Base-by-base conservation (phyloP, 495 filamentous ascomycete species). In the Podospora comata region DNA sequence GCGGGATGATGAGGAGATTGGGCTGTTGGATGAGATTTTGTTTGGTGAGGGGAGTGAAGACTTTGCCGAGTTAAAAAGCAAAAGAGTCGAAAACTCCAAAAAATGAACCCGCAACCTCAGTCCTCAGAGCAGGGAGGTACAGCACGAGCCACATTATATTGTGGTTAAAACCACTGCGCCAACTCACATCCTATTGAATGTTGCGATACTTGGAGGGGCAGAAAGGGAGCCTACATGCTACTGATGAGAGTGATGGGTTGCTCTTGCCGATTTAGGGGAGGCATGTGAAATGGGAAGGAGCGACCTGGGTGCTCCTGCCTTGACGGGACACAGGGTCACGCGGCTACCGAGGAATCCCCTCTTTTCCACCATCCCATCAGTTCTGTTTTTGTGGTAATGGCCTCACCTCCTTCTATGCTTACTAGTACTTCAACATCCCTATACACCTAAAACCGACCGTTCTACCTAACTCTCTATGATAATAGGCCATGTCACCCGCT, bases 1-100 rank as follows among this genome's bases (percentile, higher is more conserved):
- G 23, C 75, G 74, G 28, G 85, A 88, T 72, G 75, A 75, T 26
- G 77, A 72, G 7, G 85, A 87, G 72, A 76, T 88, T 44, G 74
- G 72, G 60, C 81, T 76, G 66, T 73, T 87, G 58, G 76, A 81
- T 66, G 32, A 75, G 44, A 77, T 78, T 62, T 65, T 80, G 19
- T 28, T 64, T 1, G 28, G 53, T 39, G 34, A 11, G 0, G 34
- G 34, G 34, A 39, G 5, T 39, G 34, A 11, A 6, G 34, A 39
- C 11, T 39, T 6, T 39, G 34, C 11, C 11, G 34, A 11, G 34
- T 39, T 39, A 39, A 39, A 39, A 39, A 39, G 34, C 6, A 39
- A 39, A 11, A 39, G 11, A 39, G 34, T 6, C 34, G 34, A 39
- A 39, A 39, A 39, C 6, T 39, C 34, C 34, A 39, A 39, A 39